Base-by-base conservation (phyloP, 345 rosid species). In the Gossypioides kirkii region DNA sequence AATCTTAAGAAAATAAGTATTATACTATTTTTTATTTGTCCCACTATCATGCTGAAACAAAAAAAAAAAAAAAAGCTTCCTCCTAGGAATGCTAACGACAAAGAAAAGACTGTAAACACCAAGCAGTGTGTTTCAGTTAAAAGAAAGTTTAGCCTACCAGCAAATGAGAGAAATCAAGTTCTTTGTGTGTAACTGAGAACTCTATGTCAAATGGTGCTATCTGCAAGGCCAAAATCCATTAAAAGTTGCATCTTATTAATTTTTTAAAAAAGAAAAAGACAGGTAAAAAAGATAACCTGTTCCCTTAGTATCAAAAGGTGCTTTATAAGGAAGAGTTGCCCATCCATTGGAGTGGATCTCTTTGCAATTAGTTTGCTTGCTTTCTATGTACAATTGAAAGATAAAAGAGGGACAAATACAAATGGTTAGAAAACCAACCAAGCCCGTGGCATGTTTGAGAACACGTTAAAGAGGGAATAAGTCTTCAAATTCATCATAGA, bases 181-280 rank as follows among this genome's bases (percentile, higher is more conserved):
- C 99, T 88, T 95, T 95, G 88, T 95, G 86, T 25, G 96, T 95
- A 76, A 89, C 97, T 2, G 91, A 89, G 82, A 95, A 95, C 73
- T 95, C 98, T 74, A 95, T 92, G 82, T 91, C 99, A 81, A 94
- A 94, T 75, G 97, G 98, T 9, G 97, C 94, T 80, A 95, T 90
- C 99, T 95, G 90, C 62, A 80, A 75, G 49, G 69, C 10, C 65
- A 70, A 72, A 58, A 78, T 18, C 54, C 52, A 38, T 78, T 42
- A 46, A 32, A 32, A 53, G 55, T 69, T 32, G 78, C 49, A 43
- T 38, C 56, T 53, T 41, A 47, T 13, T 36, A 50, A 52, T 13
- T 42, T 50, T 70, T 23, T 9, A 5, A 36, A 38, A 59, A 76
- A 2, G 28, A 70, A 71, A 62, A 67, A 70, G 61, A 60, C 26